Percentiles rank a stretch among this genome's conserved stretches.
phyloP scores from a whole-genome alignment of 1,284 basidiomycete genomes.

The Pisolithus thermaeus region DNA sequence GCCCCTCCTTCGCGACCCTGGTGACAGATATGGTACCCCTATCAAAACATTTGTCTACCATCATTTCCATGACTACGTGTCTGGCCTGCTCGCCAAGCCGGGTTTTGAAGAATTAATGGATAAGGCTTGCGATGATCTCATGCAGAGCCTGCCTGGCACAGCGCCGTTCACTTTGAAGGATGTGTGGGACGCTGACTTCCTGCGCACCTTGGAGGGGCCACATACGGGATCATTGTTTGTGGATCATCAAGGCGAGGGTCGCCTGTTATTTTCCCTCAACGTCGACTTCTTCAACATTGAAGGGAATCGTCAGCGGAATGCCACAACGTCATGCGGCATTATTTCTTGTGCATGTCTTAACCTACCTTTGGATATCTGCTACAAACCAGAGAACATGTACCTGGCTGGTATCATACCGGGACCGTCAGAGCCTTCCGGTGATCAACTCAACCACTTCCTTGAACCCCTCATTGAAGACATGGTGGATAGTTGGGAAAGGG shows the following conservation, averaged over 20 bases:
- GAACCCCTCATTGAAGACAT: too few species aligned
- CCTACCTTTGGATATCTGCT: slow-evolving; percentile 14
- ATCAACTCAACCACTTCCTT: too few species aligned
- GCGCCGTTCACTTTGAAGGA: not conserved
- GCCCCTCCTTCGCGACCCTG: not conserved
- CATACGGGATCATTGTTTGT: not conserved
- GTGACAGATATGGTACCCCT: too few species aligned
- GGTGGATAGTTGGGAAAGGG: too few species aligned
- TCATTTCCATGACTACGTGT: slow-evolving; percentile 2
- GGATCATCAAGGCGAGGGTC: not conserved
- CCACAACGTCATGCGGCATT: too few species aligned
- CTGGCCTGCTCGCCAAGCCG: too few species aligned
- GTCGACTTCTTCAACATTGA: not conserved
- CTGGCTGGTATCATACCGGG: too few species aligned
- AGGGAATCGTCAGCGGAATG: not conserved
- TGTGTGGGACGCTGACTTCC: slow-evolving; percentile 1
- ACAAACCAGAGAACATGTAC: not conserved
- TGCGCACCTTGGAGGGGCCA: too few species aligned
- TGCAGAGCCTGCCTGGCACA: not conserved
- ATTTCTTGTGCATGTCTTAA: not conserved
- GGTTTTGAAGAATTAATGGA: too few species aligned
- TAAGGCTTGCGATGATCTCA: slow-evolving; percentile 13
- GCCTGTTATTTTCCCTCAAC: not conserved
- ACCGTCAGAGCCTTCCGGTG: too few species aligned
- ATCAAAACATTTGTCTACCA: slow-evolving; percentile 10